Evolutionary conservation across 2,329 filamentous ascomycete genomes (phyloP), one percentile per base, ranked within the genome.

Genomic region (Amesomyces nigricolor): DNA sequence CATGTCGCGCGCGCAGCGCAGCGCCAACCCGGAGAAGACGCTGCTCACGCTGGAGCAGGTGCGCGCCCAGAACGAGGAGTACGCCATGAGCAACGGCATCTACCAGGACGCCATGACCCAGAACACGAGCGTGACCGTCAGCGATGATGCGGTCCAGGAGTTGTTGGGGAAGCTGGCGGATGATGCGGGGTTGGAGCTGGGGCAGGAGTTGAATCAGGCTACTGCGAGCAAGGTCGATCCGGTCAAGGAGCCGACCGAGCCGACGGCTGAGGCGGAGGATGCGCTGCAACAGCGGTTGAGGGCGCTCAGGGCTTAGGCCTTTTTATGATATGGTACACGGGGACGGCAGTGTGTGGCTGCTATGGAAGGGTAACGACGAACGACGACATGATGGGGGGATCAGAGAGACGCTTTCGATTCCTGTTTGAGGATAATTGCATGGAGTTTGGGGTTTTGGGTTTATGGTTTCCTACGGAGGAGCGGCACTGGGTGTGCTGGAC

Each of bases 41-140:
- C 78, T 84, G 61, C 71, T 79, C 47, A 81, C 81, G 7, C 75
- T 83, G 61, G 81, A 84, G 65, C 78, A 82, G 64, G 82, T 80
- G 75, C 79, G 78, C 68, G 71, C 76, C 60, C 81, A 83, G 65
- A 83, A 82, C 71, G 81, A 84, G 67, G 81, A 83, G 64, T 83
- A 83, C 70, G 78, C 79, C 69, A 80, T 84, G 73, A 78, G 75
- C 67, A 83, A 82, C 70, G 79, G 85, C 63, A 90, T 91, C 72
- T 94, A 94, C 72, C 89, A 92, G 71, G 90, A 91, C 67, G 88
- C 89, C 57, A 92, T 91, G 59, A 84, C 82, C 19, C 86, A 87
- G 58, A 87, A 87, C 38, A 95, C 90, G 1, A 70, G 88, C 72
- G 65, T 86, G 75, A 68, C 88, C 77, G 70, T 91, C 74, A 73